Base-by-base conservation (phyloP, 805 yeast genomes). In the Kazachstania martiniae region DNA sequence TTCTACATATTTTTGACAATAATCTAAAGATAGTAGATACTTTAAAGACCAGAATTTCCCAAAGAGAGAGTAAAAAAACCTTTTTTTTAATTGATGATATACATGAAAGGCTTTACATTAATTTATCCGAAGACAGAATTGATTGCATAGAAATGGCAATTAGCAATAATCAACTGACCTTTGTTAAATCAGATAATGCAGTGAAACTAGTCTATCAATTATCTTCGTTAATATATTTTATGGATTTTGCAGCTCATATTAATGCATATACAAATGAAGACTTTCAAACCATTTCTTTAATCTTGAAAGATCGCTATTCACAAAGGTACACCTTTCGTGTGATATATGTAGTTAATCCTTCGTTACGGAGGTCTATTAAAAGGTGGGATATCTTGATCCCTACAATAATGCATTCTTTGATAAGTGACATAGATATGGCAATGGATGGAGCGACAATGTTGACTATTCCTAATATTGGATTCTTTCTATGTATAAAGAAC, bases 401-500 rank as follows among this genome's bases (percentile, higher is more conserved):
- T 5, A 27, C 21, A n/a, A 23, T 10, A n/a, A n/a, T n/a, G n/a
- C n/a, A n/a, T n/a, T n/a, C n/a, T n/a, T n/a, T n/a, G n/a, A n/a
- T n/a, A n/a, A n/a, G 12, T 12, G 25, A 16, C 16, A 13, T 5
- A 9, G 22, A 18, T 17, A 10, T 15, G 9, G 15, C 3, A 7
- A 12, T 7, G 7, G 9, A 21, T 5, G 10, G 12, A 15, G 21
- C 15, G 4, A 29, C n/a, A 9, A 29, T 46, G 18, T 37, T 34
- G 19, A 31, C 48, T 8, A 35, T 47, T 12, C 25, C 42, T 13
- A 42, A 44, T 30, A 31, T 47, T 9, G 56, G 56, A 4, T 35
- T 46, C 18, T 36, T 46, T 19, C 21, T 49, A 3, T 34, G 49
- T 21, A 34, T 42, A 2, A 28, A 41, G 4, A n/a, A 14, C 6